Evolutionary conservation across 306 rosid species (phyloP).

Genomic region (Amphicarpaea edgeworthii): DNA sequence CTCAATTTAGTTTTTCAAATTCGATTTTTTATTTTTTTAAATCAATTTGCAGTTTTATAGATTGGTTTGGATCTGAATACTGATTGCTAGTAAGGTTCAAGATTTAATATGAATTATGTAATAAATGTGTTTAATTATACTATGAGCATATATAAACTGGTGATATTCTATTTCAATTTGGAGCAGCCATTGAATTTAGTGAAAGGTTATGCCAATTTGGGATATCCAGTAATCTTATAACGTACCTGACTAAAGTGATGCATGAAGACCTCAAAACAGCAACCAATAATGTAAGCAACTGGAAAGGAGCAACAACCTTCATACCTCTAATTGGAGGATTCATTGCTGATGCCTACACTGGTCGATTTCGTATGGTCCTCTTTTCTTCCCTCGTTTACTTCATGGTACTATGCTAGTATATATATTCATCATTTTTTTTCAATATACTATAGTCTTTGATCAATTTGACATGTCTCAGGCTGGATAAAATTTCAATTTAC

Average conservation of each 20-base stretch:
- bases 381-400: slow-evolving; percentile 50
- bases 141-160: neutral
- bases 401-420: too few relatives aligned
- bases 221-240: slow-evolving; percentile 49
- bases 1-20: too few relatives aligned
- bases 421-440: neutral
- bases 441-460: neutral
- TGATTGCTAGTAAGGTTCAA: too few relatives aligned
- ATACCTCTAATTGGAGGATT: slow-evolving; percentile 57
- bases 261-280: slow-evolving; percentile 60
- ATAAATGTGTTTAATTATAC: neutral
- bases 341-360: slow-evolving; percentile 57
- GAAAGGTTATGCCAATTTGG: slow-evolving; percentile 54
- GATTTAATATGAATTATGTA: too few relatives aligned
- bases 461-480: neutral
- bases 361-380: slow-evolving; percentile 48
- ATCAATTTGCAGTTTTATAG: too few relatives aligned
- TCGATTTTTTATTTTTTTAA: too few relatives aligned
- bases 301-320: slow-evolving; percentile 56
- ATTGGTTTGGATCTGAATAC: too few relatives aligned
- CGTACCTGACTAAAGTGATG: slow-evolving; percentile 50
- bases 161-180: slow-evolving; percentile 19
- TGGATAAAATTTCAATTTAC: neutral
- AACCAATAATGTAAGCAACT: slow-evolving; percentile 54
- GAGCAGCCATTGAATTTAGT: slow-evolving; percentile 44